phyloP scores from a whole-genome alignment of 495 filamentous ascomycete genomes.

The Xanthoparmelia taractica region DNA sequence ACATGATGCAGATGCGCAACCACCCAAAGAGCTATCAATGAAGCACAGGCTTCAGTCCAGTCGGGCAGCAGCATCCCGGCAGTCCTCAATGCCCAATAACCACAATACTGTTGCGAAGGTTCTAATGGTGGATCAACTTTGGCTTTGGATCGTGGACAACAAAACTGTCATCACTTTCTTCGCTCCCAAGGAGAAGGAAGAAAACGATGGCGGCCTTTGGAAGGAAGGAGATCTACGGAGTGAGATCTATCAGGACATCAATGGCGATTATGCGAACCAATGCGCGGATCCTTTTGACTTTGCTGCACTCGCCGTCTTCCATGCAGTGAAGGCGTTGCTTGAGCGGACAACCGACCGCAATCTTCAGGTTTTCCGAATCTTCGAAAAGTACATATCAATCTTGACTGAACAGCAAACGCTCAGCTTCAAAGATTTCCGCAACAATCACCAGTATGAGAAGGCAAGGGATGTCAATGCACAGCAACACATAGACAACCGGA shows the following conservation, averaged over 20 bases:
- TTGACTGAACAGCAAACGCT: slow-evolving; percentile 57
- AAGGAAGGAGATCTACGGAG: slow-evolving; percentile 51
- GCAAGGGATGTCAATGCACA: slow-evolving; percentile 18
- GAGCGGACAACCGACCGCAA: slow-evolving; percentile 52
- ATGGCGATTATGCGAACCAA: slow-evolving; percentile 56
- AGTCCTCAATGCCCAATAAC: slow-evolving; percentile 31
- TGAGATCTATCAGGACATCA: slow-evolving; percentile 60
- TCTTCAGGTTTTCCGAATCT: slow-evolving; percentile 57
- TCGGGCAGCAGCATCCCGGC: slow-evolving; percentile 23
- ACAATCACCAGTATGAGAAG: slow-evolving; percentile 21
- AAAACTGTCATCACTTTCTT: slow-evolving; percentile 26
- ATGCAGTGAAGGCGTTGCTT: slow-evolving; percentile 55
- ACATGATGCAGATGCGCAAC: slow-evolving; percentile 10
- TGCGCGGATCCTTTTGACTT: slow-evolving; percentile 57
- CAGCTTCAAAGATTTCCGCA: slow-evolving; percentile 56
- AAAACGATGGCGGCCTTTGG: slow-evolving; percentile 19
- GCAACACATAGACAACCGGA: slow-evolving; percentile 39
- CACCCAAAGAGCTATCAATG: background rate
- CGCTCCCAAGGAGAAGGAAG: slow-evolving; percentile 23
- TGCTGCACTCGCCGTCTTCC: slow-evolving; percentile 52
- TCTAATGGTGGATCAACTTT: slow-evolving; percentile 64
- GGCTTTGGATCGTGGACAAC: slow-evolving; percentile 56
- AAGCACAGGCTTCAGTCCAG: slow-evolving; percentile 17
- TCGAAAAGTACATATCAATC: slow-evolving; percentile 60
- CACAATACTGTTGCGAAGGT: slow-evolving; percentile 49